phyloP scores from a whole-genome alignment of 176 grass and related monocot species.

The Alopecurus myosuroides region DNA sequence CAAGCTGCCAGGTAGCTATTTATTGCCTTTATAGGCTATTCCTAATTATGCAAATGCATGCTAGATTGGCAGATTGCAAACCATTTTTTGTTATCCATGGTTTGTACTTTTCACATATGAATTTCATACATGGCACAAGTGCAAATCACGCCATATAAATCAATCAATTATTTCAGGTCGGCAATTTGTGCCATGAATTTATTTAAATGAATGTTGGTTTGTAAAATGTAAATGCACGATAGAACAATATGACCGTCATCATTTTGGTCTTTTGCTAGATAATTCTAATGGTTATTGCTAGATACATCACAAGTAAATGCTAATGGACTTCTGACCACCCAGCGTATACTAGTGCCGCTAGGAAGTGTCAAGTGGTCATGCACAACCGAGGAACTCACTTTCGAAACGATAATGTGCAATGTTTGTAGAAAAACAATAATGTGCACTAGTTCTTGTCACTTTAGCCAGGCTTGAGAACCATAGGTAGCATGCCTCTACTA shows the following conservation, averaged over 20 bases:
- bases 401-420: not conserved
- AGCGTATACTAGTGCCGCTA: not conserved
- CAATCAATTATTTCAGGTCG: not conserved
- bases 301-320: not conserved
- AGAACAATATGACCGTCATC: not conserved
- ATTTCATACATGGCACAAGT: not conserved
- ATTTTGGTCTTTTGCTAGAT: not conserved
- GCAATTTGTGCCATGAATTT: not conserved
- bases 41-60: not conserved
- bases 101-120: not conserved
- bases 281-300: not conserved
- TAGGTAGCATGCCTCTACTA: not conserved
- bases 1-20: not conserved
- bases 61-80: not conserved
- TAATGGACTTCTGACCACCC: not conserved
- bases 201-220: not conserved
- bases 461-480: not conserved
- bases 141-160: not conserved
- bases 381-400: not conserved
- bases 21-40: not conserved
- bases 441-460: not conserved
- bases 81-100: not conserved
- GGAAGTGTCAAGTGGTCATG: not conserved
- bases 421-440: not conserved
- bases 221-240: not conserved